A percentile compares a stretch with the other conserved stretches of the same genome.
These are phyloP conservation scores for Aspergillus persii DNA, from an alignment of 2,329 filamentous ascomycete genomes.

Conservation along the genomic window DNA sequence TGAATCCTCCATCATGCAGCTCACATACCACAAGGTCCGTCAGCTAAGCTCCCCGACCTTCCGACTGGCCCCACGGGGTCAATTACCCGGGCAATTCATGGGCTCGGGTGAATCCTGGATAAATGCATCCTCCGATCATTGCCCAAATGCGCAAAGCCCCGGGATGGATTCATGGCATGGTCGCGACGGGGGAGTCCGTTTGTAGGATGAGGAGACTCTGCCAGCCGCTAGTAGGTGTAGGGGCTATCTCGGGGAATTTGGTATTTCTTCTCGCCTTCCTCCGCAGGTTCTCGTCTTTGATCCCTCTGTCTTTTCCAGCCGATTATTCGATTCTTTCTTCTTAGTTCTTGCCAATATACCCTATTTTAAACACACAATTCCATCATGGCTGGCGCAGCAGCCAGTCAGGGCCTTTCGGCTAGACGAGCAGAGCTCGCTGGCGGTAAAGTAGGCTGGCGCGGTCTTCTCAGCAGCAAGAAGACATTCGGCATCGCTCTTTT, in stretches of 20 bases:
- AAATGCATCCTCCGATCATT: slow-evolving; percentile 5
- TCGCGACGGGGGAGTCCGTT: background rate
- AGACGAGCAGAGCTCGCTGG: slow-evolving; percentile 35
- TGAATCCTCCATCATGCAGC: background rate
- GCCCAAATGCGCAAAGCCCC: background rate
- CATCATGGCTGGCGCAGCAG: slow-evolving; percentile 9
- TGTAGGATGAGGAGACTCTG: background rate
- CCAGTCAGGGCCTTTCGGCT: slow-evolving; percentile 26
- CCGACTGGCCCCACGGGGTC: slow-evolving; percentile 8
- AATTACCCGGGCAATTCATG: background rate
- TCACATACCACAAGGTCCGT: background rate
- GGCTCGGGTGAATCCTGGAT: slow-evolving; percentile 7
- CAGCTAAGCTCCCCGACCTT: background rate
- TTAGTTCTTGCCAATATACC: background rate
- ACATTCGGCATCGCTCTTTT: slow-evolving; percentile 57
- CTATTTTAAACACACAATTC: background rate
- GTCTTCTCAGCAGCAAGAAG: slow-evolving; percentile 52
- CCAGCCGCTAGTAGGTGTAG: background rate
- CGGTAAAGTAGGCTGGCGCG: slow-evolving; percentile 43
- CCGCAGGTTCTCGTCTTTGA: background rate
- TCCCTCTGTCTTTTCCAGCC: background rate
- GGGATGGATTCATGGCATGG: background rate
- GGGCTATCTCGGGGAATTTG: background rate
- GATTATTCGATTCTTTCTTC: background rate
- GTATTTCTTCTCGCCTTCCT: background rate